Evolutionary conservation across 2,329 filamentous ascomycete species (phyloP).

Genomic region (Malbranchea zuffiana): DNA sequence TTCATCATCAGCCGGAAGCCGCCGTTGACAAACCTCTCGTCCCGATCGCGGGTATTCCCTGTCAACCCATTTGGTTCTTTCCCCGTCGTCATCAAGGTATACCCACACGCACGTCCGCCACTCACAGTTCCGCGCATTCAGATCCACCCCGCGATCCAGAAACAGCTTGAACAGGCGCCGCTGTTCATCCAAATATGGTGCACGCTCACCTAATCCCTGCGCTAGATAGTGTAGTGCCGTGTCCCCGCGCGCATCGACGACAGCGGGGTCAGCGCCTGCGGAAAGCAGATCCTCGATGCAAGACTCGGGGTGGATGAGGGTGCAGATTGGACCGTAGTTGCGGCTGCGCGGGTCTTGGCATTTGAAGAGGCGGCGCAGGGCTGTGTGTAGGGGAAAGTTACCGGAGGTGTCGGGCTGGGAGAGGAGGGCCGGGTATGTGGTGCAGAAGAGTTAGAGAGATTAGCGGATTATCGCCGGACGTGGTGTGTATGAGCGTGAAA

Average conservation of each 20-base stretch:
- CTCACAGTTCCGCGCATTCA: slow-evolving; percentile 7
- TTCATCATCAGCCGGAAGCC: slow-evolving; percentile 2
- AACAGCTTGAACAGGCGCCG: slow-evolving; percentile 4
- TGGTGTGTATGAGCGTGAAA: too few species aligned
- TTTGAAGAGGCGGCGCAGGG: slow-evolving; percentile 6
- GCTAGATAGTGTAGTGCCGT: slow-evolving; percentile 16
- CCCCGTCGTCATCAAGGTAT: slow-evolving; percentile 8
- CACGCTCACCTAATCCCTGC: background rate
- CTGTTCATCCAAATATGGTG: background rate
- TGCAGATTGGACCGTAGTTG: too few species aligned
- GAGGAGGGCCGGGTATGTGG: too few species aligned
- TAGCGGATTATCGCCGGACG: slow-evolving; percentile 10
- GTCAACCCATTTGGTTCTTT: too few species aligned
- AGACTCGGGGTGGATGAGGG: too few species aligned
- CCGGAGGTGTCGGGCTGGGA: slow-evolving; percentile 11
- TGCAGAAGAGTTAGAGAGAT: slow-evolving; percentile 6
- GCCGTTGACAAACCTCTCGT: slow-evolving; percentile 1
- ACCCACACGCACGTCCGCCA: slow-evolving; percentile 1
- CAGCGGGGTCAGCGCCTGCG: slow-evolving; percentile 12
- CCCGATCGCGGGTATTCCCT: slow-evolving; percentile 1
- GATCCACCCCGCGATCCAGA: slow-evolving; percentile 5
- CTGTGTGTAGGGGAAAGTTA: slow-evolving; percentile 10
- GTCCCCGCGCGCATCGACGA: slow-evolving; percentile 13
- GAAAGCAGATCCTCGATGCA: slow-evolving; percentile 6
- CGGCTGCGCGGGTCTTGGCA: background rate